Evolutionary conservation across 331 rosid species (phyloP).

Genomic region (Pyracantha coccinea): DNA sequence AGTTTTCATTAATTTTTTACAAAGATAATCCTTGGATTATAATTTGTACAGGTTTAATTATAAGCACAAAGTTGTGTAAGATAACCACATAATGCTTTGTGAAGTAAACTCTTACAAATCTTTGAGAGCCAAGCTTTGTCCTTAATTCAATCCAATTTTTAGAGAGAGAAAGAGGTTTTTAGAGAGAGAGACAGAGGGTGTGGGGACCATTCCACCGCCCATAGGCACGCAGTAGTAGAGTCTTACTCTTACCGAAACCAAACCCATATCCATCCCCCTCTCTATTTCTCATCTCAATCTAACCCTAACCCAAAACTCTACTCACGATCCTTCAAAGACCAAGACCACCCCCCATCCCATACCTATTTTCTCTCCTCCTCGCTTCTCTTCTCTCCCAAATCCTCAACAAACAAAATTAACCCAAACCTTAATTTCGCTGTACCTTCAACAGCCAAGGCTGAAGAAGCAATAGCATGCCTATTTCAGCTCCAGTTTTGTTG

Average conservation of each 20-base stretch:
- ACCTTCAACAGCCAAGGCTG: neutral
- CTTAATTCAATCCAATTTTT: too few relatives aligned
- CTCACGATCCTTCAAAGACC: neutral
- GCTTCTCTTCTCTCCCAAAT: slow-evolving; percentile 11
- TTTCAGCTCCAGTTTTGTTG: slow-evolving; percentile 18
- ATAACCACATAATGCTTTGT: too few relatives aligned
- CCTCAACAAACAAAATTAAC: slow-evolving; percentile 6
- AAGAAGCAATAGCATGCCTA: slow-evolving; percentile 1
- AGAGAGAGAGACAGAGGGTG: slow-evolving; percentile 18
- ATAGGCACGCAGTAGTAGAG: slow-evolving; percentile 37
- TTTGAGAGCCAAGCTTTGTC: too few relatives aligned
- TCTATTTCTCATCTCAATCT: slow-evolving; percentile 28
- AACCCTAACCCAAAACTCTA: slow-evolving; percentile 46
- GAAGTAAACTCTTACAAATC: too few relatives aligned
- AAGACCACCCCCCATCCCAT: neutral
- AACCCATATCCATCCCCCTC: slow-evolving; percentile 27
- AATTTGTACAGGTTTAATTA: too few relatives aligned
- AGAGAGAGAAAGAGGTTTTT: neutral
- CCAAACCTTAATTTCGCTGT: neutral
- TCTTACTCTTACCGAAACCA: slow-evolving; percentile 31
- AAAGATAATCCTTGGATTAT: too few relatives aligned
- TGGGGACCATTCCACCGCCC: slow-evolving; percentile 90
- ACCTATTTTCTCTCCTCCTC: neutral
- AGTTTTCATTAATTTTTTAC: too few relatives aligned
- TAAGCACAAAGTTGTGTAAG: too few relatives aligned